Evolutionary conservation across 208 protist species (phyloP).

Genomic region (Wallacemonas sp.): DNA sequence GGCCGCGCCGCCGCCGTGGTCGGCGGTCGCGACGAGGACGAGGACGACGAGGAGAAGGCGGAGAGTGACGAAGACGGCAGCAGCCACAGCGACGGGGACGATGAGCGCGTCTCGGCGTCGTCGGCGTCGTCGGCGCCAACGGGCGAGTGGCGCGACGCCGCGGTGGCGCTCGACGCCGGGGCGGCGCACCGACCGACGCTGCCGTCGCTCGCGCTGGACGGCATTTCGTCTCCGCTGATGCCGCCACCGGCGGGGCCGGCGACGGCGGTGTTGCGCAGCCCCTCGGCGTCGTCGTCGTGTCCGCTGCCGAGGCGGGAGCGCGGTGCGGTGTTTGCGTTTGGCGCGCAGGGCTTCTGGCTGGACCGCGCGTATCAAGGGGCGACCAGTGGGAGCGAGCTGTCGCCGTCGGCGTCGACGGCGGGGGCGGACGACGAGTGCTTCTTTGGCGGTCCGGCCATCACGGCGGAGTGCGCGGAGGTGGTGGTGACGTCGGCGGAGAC

Average conservation of each 20-base stretch:
- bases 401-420: background rate
- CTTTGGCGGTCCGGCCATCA: constrained; percentile 2
- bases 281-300: too few relatives aligned
- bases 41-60: background rate
- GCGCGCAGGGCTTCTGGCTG: constrained; percentile 16
- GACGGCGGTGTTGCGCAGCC: background rate
- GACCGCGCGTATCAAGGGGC: constrained; percentile 5
- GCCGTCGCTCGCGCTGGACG: constrained; percentile 4
- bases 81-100: background rate
- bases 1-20: constrained; percentile 3
- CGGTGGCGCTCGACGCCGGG: background rate
- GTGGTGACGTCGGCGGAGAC: background rate
- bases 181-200: constrained; percentile 2
- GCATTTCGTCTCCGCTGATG: background rate
- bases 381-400: background rate
- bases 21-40: background rate
- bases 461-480: background rate
- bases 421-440: background rate
- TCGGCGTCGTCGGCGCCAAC: background rate
- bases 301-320: background rate
- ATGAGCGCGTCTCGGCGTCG: background rate
- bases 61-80: background rate
- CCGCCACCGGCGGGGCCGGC: background rate
- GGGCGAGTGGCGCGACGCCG: background rate
- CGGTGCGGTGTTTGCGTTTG: constrained; percentile 13